These are phyloP conservation scores for Cyclocybe aegerita DNA, from an alignment of 768 basidiomycete genomes.

Conservation along the genomic window DNA sequence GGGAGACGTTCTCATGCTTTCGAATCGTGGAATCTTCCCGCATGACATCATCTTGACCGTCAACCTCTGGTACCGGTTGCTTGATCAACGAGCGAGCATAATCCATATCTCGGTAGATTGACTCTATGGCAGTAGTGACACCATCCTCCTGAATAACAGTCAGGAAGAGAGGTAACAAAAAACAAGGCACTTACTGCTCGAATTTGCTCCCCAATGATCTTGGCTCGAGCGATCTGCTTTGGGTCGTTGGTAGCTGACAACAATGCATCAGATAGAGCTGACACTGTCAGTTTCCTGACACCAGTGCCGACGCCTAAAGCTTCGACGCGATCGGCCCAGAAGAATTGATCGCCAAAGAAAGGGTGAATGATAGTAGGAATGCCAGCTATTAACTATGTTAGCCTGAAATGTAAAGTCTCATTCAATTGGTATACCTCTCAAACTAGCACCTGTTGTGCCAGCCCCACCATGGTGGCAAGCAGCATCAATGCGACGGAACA, in stretches of 20 bases:
- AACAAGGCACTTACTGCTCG: constrained; percentile 53
- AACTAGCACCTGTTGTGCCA: constrained; percentile 92
- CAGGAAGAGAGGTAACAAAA: background rate
- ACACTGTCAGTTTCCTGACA: constrained; percentile 84
- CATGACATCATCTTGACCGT: constrained; percentile 31
- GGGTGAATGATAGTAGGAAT: constrained; percentile 96
- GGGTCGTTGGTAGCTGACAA: constrained; percentile 79
- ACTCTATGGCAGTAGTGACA: constrained; percentile 90
- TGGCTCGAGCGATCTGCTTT: constrained; percentile 88
- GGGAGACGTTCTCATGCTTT: constrained; percentile 26
- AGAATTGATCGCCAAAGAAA: constrained; percentile 98
- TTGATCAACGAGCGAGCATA: constrained; percentile 90
- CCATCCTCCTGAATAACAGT: constrained; percentile 75
- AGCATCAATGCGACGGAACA: constrained; percentile 92
- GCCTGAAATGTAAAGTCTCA: background rate
- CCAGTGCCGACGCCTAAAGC: constrained; percentile 89
- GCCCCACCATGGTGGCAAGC: constrained; percentile 98
- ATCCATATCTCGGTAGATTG: constrained; percentile 94
- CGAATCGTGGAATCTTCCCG: constrained; percentile 38
- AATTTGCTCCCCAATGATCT: constrained; percentile 82
- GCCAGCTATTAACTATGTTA: constrained; percentile 55
- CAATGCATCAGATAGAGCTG: constrained; percentile 77
- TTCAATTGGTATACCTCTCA: constrained; percentile 61
- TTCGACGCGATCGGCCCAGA: constrained; percentile 98
- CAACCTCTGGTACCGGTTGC: constrained; percentile 36